These are phyloP conservation scores for Phaeosphaeriaceae sp. DNA, from an alignment of 2,329 filamentous ascomycete genomes.

Conservation along the genomic window DNA sequence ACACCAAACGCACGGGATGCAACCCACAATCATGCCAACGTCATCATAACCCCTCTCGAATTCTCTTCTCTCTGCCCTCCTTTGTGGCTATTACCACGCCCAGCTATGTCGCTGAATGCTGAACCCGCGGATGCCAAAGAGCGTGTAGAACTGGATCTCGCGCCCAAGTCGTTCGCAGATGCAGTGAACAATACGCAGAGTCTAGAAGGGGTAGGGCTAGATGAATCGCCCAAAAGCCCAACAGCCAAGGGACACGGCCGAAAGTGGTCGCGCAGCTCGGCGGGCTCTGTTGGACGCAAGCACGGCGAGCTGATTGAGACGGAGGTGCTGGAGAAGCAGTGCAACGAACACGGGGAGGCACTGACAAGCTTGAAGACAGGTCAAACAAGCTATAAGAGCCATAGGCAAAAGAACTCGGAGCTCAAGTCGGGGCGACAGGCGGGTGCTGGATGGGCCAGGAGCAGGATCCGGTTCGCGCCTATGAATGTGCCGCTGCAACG, in stretches of 20 bases:
- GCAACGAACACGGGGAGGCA: conserved; percentile 53
- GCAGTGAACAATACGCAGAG: conserved; percentile 45
- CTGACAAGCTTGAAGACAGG: conserved; percentile 54
- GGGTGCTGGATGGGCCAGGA: conserved; percentile 60
- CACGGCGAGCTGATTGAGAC: conserved; percentile 31
- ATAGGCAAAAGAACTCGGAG: conserved; percentile 46
- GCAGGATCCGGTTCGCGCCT: conserved; percentile 83
- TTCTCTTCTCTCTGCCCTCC: conserved; percentile 4
- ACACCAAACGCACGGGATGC: too few relatives aligned
- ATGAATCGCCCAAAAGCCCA: conserved; percentile 43
- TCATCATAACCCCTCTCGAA: conserved; percentile 4
- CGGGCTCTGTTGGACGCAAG: conserved; percentile 38
- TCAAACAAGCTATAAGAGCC: conserved; percentile 45
- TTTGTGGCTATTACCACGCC: too few relatives aligned
- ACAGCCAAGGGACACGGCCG: conserved; percentile 34
- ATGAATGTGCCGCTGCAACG: conserved; percentile 69
- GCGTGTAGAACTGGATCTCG: conserved; percentile 46
- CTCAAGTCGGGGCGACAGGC: conserved; percentile 60
- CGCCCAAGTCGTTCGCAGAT: conserved; percentile 54
- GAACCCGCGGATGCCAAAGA: conserved; percentile 51
- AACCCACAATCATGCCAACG: too few relatives aligned
- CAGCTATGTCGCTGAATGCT: conserved; percentile 48
- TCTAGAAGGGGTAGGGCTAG: conserved; percentile 42
- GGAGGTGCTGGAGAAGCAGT: conserved; percentile 53
- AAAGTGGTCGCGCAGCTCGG: conserved; percentile 39